These are phyloP conservation scores for Capsicum chinense DNA, from an alignment of 257 asterid species.

Conservation along the genomic window DNA sequence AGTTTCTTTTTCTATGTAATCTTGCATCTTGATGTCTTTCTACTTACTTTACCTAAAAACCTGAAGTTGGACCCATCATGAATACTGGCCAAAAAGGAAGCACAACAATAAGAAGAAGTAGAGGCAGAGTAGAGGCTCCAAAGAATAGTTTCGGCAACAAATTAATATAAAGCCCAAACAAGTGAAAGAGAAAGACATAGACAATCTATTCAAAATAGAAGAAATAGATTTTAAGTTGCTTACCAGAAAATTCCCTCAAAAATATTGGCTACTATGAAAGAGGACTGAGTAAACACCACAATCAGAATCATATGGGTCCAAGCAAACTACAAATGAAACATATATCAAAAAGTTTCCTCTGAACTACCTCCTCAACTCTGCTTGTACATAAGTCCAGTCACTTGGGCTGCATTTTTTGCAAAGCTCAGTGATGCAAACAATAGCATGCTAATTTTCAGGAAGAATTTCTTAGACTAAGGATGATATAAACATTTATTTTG, in stretches of 20 bases:
- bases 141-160: too few species aligned
- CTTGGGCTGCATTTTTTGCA: constrained; percentile 67
- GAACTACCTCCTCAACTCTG: constrained; percentile 76
- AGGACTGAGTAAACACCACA: constrained; percentile 73
- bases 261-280: constrained; percentile 64
- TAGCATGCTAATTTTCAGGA: neutral
- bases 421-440: constrained; percentile 36
- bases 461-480: neutral
- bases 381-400: constrained; percentile 89
- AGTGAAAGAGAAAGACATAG: too few species aligned
- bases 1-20: too few species aligned
- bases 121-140: constrained; percentile 9
- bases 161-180: too few species aligned
- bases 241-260: neutral
- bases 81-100: neutral
- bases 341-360: constrained; percentile 72
- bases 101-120: neutral
- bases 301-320: constrained; percentile 90
- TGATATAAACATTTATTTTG: constrained; percentile 2
- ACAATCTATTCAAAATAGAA: too few species aligned
- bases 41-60: neutral
- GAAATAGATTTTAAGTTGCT: too few species aligned
- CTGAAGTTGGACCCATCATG: constrained; percentile 24
- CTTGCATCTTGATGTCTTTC: too few species aligned
- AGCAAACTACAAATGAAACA: constrained; percentile 70